Conservation (phyloP, 768 basidiomycete genomes). For the Dendrothele bispora region DNA sequence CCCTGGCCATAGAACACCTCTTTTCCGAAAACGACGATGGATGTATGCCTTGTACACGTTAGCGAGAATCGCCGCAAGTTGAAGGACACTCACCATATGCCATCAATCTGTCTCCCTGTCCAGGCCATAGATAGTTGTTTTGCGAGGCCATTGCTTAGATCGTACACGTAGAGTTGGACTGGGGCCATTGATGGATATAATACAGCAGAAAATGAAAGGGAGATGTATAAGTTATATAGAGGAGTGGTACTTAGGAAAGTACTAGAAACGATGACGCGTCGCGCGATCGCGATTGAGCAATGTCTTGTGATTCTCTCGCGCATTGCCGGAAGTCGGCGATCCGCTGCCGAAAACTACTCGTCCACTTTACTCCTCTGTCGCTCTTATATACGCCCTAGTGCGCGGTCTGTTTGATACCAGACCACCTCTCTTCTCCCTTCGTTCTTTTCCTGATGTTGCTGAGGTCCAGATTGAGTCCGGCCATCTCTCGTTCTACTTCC, state of each 20-base stretch:
- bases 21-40: slow-evolving; percentile 81
- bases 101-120: slow-evolving; percentile 88
- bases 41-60: slow-evolving; percentile 73
- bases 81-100: slow-evolving; percentile 69
- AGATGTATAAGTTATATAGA: slow-evolving; percentile 1
- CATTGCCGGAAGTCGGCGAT: neutral
- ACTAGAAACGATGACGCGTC: slow-evolving; percentile 12
- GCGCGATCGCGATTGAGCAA: neutral
- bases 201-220: neutral
- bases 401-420: no score
- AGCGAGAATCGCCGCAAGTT: neutral
- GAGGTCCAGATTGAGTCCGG: neutral
- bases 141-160: slow-evolving; percentile 87
- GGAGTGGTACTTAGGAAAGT: no score
- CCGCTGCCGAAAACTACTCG: neutral
- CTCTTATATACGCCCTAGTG: no score
- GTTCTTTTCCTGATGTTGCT: no score
- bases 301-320: slow-evolving; percentile 1
- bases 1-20: slow-evolving; percentile 93
- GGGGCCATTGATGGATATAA: slow-evolving; percentile 36
- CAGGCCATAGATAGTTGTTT: slow-evolving; percentile 75
- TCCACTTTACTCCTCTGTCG: no score
- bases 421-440: no score
- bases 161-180: slow-evolving; percentile 91
- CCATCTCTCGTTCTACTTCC: neutral